Conservation (phyloP, 345 rosid genomes). For the Schrenkiella parvula region DNA sequence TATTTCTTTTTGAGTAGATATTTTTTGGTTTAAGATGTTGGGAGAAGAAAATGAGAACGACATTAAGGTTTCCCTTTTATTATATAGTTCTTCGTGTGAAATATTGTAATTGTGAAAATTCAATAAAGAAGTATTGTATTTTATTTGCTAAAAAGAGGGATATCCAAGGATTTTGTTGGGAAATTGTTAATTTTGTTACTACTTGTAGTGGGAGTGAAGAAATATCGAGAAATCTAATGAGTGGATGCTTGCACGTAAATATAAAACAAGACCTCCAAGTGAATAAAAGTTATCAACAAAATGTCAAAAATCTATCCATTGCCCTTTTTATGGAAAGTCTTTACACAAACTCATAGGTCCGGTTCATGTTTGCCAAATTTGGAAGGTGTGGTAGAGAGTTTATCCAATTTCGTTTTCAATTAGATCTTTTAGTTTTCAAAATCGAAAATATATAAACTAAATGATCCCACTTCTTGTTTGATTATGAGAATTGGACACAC, state of each 20-base stretch:
- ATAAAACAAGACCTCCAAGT: background rate
- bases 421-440: background rate
- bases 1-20: background rate
- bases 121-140: background rate
- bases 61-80: background rate
- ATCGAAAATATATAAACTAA: background rate
- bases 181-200: slow-evolving; percentile 13
- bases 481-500: background rate
- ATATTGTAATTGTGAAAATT: background rate
- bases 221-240: background rate
- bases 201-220: slow-evolving; percentile 34
- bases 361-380: background rate
- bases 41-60: background rate
- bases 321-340: slow-evolving; percentile 12
- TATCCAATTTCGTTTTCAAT: background rate
- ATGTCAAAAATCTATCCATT: background rate
- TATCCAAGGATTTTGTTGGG: slow-evolving; percentile 3
- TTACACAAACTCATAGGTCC: slow-evolving; percentile 5
- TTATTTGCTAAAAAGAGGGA: background rate
- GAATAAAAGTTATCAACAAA: background rate
- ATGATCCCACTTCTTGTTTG: background rate
- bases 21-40: background rate
- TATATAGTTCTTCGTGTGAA: slow-evolving; percentile 9
- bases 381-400: background rate
- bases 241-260: slow-evolving; percentile 18